phyloP scores from a whole-genome alignment of 2,329 filamentous ascomycete species.

The Nemania sp. region DNA sequence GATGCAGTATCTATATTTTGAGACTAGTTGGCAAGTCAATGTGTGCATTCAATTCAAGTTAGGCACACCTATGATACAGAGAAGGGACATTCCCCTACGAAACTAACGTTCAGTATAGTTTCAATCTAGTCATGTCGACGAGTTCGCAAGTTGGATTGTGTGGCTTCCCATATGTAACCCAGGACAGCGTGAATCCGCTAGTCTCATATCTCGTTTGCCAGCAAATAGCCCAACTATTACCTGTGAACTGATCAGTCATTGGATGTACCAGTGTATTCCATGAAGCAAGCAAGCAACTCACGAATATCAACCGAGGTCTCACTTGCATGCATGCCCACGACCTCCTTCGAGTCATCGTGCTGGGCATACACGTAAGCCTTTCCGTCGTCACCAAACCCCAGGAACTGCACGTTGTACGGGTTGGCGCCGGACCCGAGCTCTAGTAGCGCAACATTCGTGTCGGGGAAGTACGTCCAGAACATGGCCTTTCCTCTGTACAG shows the following conservation, averaged over 20 bases:
- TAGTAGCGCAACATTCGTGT: constrained; percentile 12
- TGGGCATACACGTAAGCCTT: constrained; percentile 9
- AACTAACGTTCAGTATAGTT: constrained; percentile 7
- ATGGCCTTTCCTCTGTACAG: constrained; percentile 16
- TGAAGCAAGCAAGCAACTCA: constrained; percentile 14
- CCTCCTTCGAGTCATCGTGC: constrained; percentile 11
- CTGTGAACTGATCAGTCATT: constrained; percentile 13
- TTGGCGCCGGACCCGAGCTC: constrained; percentile 13
- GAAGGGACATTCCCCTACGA: background rate
- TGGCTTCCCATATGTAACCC: constrained; percentile 16
- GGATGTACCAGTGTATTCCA: background rate
- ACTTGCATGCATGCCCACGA: constrained; percentile 1
- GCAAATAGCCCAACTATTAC: constrained; percentile 16
- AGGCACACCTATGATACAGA: constrained; percentile 33
- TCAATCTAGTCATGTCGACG: constrained; percentile 13
- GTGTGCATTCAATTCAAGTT: too few species aligned
- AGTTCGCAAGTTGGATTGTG: constrained; percentile 17
- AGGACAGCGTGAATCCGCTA: constrained; percentile 16
- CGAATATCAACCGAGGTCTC: constrained; percentile 10
- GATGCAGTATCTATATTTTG: too few species aligned
- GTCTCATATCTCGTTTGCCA: constrained; percentile 13
- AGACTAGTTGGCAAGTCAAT: too few species aligned
- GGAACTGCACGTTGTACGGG: constrained; percentile 4
- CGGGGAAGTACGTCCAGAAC: constrained; percentile 17
- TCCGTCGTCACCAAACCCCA: constrained; percentile 10